Evolutionary conservation across 176 grass and related monocot genomes (phyloP).

Genomic region (Secale cereale): DNA sequence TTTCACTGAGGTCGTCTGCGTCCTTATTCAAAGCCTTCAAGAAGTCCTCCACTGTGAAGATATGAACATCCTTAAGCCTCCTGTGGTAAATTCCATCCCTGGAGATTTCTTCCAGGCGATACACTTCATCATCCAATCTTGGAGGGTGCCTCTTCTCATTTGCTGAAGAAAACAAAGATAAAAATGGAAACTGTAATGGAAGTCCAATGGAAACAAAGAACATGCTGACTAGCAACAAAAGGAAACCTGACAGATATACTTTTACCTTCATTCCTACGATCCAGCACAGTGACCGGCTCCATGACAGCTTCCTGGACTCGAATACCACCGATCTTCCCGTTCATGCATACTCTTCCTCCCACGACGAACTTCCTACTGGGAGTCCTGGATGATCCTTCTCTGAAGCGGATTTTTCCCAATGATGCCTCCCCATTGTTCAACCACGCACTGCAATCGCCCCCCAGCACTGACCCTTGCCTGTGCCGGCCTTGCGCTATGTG

Average conservation of each 20-base stretch:
- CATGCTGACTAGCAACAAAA: not conserved
- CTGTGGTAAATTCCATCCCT: conserved; percentile 20
- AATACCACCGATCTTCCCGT: not conserved
- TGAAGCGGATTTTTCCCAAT: conserved; percentile 9
- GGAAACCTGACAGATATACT: not conserved
- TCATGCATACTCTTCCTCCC: conserved; percentile 21
- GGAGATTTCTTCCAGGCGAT: conserved; percentile 32
- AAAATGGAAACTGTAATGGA: not conserved
- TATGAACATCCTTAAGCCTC: not conserved
- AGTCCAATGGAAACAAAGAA: not conserved
- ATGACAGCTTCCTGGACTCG: conserved; percentile 36
- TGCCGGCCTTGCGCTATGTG: conserved; percentile 30
- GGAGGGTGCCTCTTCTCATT: conserved; percentile 44
- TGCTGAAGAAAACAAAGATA: not conserved
- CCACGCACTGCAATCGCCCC: conserved; percentile 1
- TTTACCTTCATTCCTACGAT: conserved; percentile 37
- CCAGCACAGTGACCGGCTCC: conserved; percentile 20
- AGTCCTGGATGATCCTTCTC: conserved; percentile 38
- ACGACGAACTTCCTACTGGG: not conserved
- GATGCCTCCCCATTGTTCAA: conserved; percentile 5
- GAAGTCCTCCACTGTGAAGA: conserved; percentile 6
- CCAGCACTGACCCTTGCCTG: conserved; percentile 15
- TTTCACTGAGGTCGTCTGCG: not conserved
- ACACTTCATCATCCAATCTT: conserved; percentile 17
- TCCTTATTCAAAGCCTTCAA: conserved; percentile 30